Base-by-base conservation (phyloP, 495 filamentous ascomycete genomes). In the Hypoxylon lienhwacheense region DNA sequence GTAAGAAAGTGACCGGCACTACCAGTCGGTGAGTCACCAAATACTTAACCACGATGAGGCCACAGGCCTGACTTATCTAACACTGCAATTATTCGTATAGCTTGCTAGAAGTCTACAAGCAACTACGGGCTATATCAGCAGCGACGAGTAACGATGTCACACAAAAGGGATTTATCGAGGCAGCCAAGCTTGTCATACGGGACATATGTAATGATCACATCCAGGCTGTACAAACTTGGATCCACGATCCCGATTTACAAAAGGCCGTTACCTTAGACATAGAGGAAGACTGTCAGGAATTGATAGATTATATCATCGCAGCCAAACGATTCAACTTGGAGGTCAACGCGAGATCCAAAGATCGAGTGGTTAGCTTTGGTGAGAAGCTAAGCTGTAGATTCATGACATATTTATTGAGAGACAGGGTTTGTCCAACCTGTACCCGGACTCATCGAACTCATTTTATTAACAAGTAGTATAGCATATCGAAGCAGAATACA, bases 371-470 rank as follows among this genome's bases (percentile, higher is more conserved):
- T 29, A 90, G 89, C 65, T 87, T 90, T 35, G 93, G 93, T 14
- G 93, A 99, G 75, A 97, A 96, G 70, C 73, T 99, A 21, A 89
- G 88, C 68, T 96, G 90, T 70, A 78, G 84, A 17, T 89, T 93
- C 61, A 87, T 99, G 84, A 81, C 91, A 7, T 84, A 86, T 8
- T 63, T 95, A 37, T 72, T 97, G 33, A 81, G 86, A 66, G 89
- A 95, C 48, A 69, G 60, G 66, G 70, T 70, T 43, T 45, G 65
- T 51, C 2, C 2, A 19, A 34, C 15, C 22, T 20, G 17, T 33
- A 41, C 24, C 25, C 7, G 33, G 15, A 22, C 1, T 10, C n/a
- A n/a, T n/a, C 4, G 16, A n/a, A 2, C 15, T n/a, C 19, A 21
- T 31, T 24, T 15, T n/a, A 24, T 54, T 67, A 51, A 63, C 40